Conservation (phyloP, 106 monocot genomes). For the Gastrodia elata region DNA sequence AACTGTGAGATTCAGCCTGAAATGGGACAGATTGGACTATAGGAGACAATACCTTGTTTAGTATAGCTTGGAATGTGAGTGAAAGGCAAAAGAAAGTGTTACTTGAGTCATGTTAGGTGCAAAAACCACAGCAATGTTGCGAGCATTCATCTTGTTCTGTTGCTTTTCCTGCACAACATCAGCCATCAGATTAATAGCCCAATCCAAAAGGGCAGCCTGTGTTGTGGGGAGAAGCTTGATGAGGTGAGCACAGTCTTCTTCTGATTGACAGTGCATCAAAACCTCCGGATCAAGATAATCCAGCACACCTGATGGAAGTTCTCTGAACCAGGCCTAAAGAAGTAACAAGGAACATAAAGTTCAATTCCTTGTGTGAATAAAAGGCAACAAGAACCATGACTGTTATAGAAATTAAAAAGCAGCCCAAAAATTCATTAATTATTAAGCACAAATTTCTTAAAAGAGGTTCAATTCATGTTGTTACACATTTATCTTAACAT, state of each 20-base stretch:
- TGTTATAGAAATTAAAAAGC: not conserved
- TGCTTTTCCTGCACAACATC: constrained; percentile 57
- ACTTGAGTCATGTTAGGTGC: constrained; percentile 74
- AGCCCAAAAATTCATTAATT: not conserved
- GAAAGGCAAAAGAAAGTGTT: not conserved
- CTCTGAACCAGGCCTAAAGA: constrained; percentile 65
- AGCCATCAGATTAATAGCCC: constrained; percentile 75
- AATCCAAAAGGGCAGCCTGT: constrained; percentile 47
- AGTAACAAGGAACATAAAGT: not conserved
- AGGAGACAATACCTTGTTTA: no score
- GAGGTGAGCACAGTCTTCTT: constrained; percentile 43
- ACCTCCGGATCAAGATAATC: constrained; percentile 45
- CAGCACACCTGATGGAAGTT: constrained; percentile 59
- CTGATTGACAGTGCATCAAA: constrained; percentile 64
- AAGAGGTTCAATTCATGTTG: no score
- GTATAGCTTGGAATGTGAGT: no score
- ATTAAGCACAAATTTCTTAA: no score
- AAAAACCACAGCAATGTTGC: constrained; percentile 60
- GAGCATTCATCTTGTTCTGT: constrained; percentile 67
- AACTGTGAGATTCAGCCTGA: no score
- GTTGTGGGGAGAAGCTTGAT: constrained; percentile 45
- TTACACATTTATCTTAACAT: no score
- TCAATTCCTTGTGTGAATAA: not conserved
- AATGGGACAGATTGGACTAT: not conserved
- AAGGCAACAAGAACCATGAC: not conserved